Evolutionary conservation across 441 rosid genomes (phyloP), one percentile per base, ranked within the genome.

Genomic region (Gossypium schwendimanii): DNA sequence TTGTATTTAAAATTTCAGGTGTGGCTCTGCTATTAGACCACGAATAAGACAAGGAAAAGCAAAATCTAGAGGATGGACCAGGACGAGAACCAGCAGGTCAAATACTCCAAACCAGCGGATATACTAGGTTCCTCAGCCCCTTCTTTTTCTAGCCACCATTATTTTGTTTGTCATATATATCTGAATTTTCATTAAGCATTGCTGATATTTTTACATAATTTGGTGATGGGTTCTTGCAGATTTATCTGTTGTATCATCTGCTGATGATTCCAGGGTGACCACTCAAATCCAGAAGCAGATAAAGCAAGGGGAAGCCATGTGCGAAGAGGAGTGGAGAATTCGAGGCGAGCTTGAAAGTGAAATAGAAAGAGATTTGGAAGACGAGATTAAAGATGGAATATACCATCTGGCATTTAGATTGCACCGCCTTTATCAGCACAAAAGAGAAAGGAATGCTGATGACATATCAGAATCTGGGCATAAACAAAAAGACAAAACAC

Each of bases 321-420:
- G 84, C 1, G 80, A 75, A 57, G 87, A 88, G 77, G 98, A 90
- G 79, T 50, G 71, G 75, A 86, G 81, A 82, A 85, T 93, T 17
- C 81, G 88, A 0, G 79, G 81, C 0, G 91, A 91, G 84, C 91
- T 91, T 2, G 97, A 91, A 70, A 75, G 31, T 72, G 93, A 91
- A 6, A 84, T 88, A 4, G 97, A 93, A 66, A 85, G 76, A 65
- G 80, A 83, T 64, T 78, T 93, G 81, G 98, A 93, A 83, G 89
- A 84, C 36, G 97, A 89, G 75, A 85, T 93, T 58, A 93, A 91
- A 67, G 95, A 84, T 44, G 92, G 87, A 55, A 91, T 91, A 6
- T 88, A 84, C 79, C 85, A 77, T 70, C 87, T 89, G 1, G 89
- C 95, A 33, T 74, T 91, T 4, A 88, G 88, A 76, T 78, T 93